Evolutionary conservation across 2,329 filamentous ascomycete species (phyloP), one percentile per base, ranked within the genome.

Genomic region (Geosmithia flava): DNA sequence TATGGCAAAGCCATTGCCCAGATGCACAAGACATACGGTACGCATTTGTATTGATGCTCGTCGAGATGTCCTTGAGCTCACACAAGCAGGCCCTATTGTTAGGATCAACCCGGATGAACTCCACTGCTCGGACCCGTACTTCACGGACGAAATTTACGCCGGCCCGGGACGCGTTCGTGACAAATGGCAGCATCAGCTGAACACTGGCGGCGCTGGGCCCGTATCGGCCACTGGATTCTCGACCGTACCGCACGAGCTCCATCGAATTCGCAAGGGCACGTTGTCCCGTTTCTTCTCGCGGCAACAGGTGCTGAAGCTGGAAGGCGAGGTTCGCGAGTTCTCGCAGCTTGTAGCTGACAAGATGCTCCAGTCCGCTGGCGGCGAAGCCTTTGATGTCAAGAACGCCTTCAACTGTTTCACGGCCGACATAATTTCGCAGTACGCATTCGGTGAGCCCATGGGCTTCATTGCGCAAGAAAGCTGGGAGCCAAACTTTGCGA

Each of bases 21-120:
- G 10, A 66, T 68, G 61, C 65, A 69, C 45, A 55, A 62, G n/a
- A 49, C 52, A 8, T 68, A 69, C 51, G 65, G 66, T 61, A 37
- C 29, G 29, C 29, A 30, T 30, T 30, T 30, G 20, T 44, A 4
- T 44, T 39, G 49, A 48, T n/a, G 44, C 20, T 3, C 13, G 42
- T 27, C 20, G 13, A 44, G 20, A 20, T 15, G 42, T 44, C 42
- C 42, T 16, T 44, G 42, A 30, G 29, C 40, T 42, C 16, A 46
- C 10, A 17, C 4, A 37, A 1, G 2, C 20, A 63, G 62, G 62
- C 0, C 65, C 65, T 2, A 62, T 68, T 30, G 59, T 68, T 7
- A 56, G 66, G 7, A 68, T 68, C 44, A 68, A 56, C 42, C 65
- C 66, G 0, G 51, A 64, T 17, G 65, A 68, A 48, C 56, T 67